Evolutionary conservation across 306 rosid genomes (phyloP).

Genomic region (Dicorynia guianensis): DNA sequence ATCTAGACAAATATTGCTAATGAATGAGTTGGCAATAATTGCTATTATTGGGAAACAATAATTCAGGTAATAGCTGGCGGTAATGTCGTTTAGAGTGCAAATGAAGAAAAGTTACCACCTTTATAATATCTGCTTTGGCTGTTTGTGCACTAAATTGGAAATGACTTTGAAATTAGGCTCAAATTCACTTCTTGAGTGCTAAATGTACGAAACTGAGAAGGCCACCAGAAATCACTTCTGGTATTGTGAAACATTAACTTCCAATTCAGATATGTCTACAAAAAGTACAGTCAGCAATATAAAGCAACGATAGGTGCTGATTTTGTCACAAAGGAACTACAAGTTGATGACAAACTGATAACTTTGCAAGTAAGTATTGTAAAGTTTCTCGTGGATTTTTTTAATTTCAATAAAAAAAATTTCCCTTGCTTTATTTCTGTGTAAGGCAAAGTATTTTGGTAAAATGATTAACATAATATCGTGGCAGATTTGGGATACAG

Average conservation of each 20-base stretch:
- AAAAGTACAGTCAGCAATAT: conserved; percentile 58
- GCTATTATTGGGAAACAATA: conserved; percentile 13
- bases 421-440: not conserved
- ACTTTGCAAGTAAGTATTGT: conserved; percentile 66
- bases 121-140: too few species aligned
- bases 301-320: conserved; percentile 81
- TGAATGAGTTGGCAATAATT: conserved; percentile 41
- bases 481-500: conserved; percentile 95
- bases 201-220: too few species aligned
- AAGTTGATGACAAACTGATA: conserved; percentile 58
- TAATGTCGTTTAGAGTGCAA: conserved; percentile 6
- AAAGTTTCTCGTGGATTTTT: not conserved
- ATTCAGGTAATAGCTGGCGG: conserved; percentile 39
- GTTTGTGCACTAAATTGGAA: too few species aligned
- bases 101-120: not conserved
- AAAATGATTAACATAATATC: conserved; percentile 14
- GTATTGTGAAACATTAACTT: conserved; percentile 52
- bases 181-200: too few species aligned
- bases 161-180: too few species aligned
- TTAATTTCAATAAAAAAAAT: too few species aligned
- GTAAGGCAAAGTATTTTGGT: not conserved
- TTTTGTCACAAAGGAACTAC: conserved; percentile 70
- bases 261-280: conserved; percentile 61
- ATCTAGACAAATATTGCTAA: not conserved
- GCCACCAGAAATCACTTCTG: too few species aligned